Base-by-base conservation (phyloP, 768 basidiomycete genomes). In the Tylopilus vinaceipallidus region DNA sequence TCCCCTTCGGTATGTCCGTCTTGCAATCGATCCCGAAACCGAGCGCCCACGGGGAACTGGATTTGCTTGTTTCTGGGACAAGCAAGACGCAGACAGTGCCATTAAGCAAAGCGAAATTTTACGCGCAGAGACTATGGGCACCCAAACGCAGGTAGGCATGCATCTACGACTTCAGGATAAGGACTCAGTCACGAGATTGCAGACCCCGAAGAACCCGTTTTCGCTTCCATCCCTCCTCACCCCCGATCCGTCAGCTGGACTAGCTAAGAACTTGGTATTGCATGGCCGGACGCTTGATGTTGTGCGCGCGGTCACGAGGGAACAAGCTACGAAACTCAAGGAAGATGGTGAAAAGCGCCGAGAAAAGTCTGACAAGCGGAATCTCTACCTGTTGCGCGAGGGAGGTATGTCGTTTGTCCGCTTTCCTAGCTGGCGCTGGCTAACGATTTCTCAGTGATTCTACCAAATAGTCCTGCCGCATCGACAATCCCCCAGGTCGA, bases 1-100 rank as follows among this genome's bases (percentile, higher is more conserved):
- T 0, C 86, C 92, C 5, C 74, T 99, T 16, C 88, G 94, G 20
- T 99, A 98, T 65, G 94, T 90, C 4, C 83, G 91, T 19, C 89
- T 98, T 44, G 88, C 95, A 0, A 73, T 93, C 68, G 97, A 98
- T 57, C 76, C 73, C 7, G 81, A 75, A 2, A 92, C 86, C 1
- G 91, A 86, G 16, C 85, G 94, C 39, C 93, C 95, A 20, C 79
- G 93, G 39, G 97, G 97, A 22, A 95, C 94, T 6, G 97, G 94
- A 3, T 99, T 99, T 63, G 93, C 86, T 2, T 98, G 94, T 66
- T 98, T 95, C 71, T 98, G 95, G 94, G 91, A 95, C 49, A 83
- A 79, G 52, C 88, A 84, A 55, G 88, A 95, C 55, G 95, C 95
- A 14, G 86, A 95, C 61, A 83, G 83, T 52, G 92, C 83, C 9